Evolutionary conservation across 768 basidiomycete genomes (phyloP), one percentile per base, ranked within the genome.

Genomic region (Myochromella boudieri): DNA sequence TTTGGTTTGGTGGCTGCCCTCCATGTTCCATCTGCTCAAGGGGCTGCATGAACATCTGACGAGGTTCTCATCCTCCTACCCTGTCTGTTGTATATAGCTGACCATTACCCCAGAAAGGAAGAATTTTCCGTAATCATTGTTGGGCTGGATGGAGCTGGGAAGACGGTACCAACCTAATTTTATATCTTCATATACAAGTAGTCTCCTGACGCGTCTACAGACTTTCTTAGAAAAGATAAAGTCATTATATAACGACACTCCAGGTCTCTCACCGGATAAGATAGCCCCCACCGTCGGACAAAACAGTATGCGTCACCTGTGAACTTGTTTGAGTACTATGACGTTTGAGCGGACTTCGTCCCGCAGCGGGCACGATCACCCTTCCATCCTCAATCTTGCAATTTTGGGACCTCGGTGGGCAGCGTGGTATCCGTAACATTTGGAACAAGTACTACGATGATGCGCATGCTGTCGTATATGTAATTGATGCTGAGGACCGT

Each of bases 321-420:
- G 24, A 18, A 17, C 6, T 11, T 25, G n/a, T 15, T 37, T 20
- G 28, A 12, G 58, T 34, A 15, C 34, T 18, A 32, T 21, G 11
- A 18, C 10, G 33, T 26, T 7, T 29, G 24, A 42, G 21, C 46
- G 24, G 25, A 26, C 8, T n/a, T 15, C 6, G 11, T 17, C 28
- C 31, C 15, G 11, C 21, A 97, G 95, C 89, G 65, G 97, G 95
- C 29, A 91, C 91, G 63, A 94, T 98, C 49, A 85, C 84, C 0
- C 77, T 99, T 4, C 92, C 97, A 0, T 95, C 94, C 0, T 94
- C 93, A 0, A 87, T 95, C 22, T 80, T 98, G 21, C 91, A 92
- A 60, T 97, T 98, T 75, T 97, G 93, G 84, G 97, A 99, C 61
- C 76, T 99, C 8, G 95, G 97, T 9, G 95, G 95, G 0, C 95